Percentiles rank a stretch among this genome's conserved stretches.
Conservation (phyloP, 23 red algal species). For the Cyanidioschyzon merolae region DNA sequence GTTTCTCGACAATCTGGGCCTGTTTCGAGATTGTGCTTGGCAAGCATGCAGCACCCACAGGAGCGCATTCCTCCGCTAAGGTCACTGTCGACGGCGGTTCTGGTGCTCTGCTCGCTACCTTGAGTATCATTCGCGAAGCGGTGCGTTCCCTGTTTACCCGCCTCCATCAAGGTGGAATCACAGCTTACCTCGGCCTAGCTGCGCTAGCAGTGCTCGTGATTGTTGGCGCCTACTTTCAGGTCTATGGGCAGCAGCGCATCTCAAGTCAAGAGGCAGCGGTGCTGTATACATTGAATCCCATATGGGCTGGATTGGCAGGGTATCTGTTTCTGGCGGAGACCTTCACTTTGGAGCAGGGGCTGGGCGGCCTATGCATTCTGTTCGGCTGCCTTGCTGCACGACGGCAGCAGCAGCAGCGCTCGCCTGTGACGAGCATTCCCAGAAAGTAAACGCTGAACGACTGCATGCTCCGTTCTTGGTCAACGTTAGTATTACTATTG, state of each 20-base stretch:
- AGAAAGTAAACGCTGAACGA: no score
- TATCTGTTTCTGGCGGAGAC: neutral
- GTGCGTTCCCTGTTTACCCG: neutral
- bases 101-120: neutral
- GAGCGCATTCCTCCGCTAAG: neutral
- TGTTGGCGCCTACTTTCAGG: neutral
- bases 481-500: no score
- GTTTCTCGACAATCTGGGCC: conserved; percentile 2
- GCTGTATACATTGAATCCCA: conserved; percentile 11
- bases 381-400: neutral
- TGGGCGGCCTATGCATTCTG: conserved; percentile 6
- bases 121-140: neutral
- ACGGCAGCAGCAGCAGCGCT: neutral
- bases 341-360: conserved; percentile 1
- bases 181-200: neutral
- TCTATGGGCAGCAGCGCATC: neutral
- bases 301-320: neutral
- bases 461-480: no score
- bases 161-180: neutral
- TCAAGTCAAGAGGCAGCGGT: neutral
- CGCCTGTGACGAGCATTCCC: no score
- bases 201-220: conserved; percentile 7
- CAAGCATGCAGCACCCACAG: neutral
- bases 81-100: neutral
- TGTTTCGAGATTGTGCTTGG: neutral